Evolutionary conservation across 306 rosid species (phyloP), one percentile per base, ranked within the genome.

Genomic region (Ormosia semicastrata): DNA sequence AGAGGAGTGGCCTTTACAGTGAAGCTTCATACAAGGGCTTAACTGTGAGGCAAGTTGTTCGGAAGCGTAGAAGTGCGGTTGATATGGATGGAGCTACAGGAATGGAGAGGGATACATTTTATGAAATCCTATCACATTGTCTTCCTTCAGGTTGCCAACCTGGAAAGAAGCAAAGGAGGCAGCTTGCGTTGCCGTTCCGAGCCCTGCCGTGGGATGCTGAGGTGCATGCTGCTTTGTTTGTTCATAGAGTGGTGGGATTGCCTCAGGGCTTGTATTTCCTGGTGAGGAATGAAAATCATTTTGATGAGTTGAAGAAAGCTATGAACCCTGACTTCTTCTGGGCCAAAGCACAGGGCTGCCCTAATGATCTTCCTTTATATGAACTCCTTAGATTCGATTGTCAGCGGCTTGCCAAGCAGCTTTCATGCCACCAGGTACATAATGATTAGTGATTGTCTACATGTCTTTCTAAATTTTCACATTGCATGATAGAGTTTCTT

Each of bases 61-160:
- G 98, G 90, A 95, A 89, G 85, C 93, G 98, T 8, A 89, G 99
- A 80, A 93, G 99, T 43, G 99, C 98, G 0, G 98, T 95, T 12
- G 98, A 92, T 86, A 92, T 95, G 99, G 99, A 95, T 54, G 94
- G 92, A 34, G 88, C 90, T 50, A 93, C 94, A 5, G 46, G 12
- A 44, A 93, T 95, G 76, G 82, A 80, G 52, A 88, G 94, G 71
- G 91, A 90, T 4, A 81, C 90, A 0, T 95, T 93, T 89, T 93
- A 93, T 85, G 97, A 95, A 85, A 88, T 93, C 67, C 84, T 95
- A n/a, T 76, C 85, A 17, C 99, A 90, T 80, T 93, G 98, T 82
- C 91, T 95, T 90, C 99, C 99, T 86, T 92, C 98, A 3, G 97
- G 99, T 74, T 87, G 80, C 24, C 71, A 29, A 64, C 32, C 24